These are phyloP conservation scores for Geranium brycei DNA, from an alignment of 345 rosid genomes.

Conservation along the genomic window DNA sequence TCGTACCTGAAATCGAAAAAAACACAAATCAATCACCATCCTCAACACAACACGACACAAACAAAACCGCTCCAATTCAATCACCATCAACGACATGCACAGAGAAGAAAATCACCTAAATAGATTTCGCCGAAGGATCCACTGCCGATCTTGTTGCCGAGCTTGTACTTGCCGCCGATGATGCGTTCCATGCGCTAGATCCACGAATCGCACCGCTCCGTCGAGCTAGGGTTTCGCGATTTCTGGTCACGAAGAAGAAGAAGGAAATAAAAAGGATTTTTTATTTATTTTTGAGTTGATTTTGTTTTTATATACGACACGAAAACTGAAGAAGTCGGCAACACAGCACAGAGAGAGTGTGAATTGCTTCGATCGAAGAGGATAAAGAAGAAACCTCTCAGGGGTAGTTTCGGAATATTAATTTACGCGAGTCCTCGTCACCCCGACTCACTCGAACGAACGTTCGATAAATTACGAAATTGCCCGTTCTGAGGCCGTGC, in stretches of 20 bases:
- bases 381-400: too few species aligned
- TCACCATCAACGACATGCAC: background rate
- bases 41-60: background rate
- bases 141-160: constrained; percentile 92
- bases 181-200: background rate
- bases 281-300: too few species aligned
- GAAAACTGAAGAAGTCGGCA: too few species aligned
- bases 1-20: constrained; percentile 50
- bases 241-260: background rate
- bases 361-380: too few species aligned
- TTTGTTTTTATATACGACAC: too few species aligned
- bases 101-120: constrained; percentile 35
- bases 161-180: constrained; percentile 77
- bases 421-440: too few species aligned
- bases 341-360: too few species aligned
- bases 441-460: too few species aligned
- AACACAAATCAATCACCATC: constrained; percentile 6
- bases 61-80: background rate
- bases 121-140: constrained; percentile 99
- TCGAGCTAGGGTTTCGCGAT: background rate
- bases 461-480: too few species aligned
- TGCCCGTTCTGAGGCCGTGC: too few species aligned
- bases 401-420: too few species aligned
- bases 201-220: background rate
- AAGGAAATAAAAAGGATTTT: too few species aligned